Evolutionary conservation across 352 stramenopile genomes (phyloP).

Genomic region (Phytophthora hibernalis): DNA sequence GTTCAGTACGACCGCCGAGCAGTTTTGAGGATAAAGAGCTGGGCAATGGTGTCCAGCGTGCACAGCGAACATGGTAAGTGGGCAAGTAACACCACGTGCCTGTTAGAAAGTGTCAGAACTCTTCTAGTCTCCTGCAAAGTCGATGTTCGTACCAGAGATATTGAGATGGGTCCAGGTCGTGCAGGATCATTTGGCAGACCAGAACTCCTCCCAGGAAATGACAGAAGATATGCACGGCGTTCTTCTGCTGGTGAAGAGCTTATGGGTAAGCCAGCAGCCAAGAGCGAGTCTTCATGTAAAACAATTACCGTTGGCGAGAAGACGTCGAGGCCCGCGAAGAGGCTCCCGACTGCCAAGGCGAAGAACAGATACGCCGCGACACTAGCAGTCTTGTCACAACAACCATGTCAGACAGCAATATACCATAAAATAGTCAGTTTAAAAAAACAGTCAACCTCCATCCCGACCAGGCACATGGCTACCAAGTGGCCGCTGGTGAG

Average conservation of each 20-base stretch:
- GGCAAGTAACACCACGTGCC: conserved; percentile 44
- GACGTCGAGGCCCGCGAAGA: conserved; percentile 59
- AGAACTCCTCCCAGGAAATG: conserved; percentile 76
- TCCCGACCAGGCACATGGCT: conserved; percentile 49
- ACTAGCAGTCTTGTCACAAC: conserved; percentile 23
- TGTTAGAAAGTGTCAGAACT: conserved; percentile 8
- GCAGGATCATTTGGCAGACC: conserved; percentile 58
- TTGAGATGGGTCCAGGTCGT: conserved; percentile 37
- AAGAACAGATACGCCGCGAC: conserved; percentile 55
- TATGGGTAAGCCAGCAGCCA: conserved; percentile 1
- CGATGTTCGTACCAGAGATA: conserved; percentile 55
- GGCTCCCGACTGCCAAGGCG: conserved; percentile 36
- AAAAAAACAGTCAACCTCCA: conserved; percentile 8
- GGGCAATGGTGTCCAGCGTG: conserved; percentile 32
- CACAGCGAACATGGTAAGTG: conserved; percentile 47
- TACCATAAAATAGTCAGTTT: neutral
- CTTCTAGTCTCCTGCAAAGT: neutral
- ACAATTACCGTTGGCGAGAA: conserved; percentile 51
- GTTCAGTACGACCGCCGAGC: conserved; percentile 31
- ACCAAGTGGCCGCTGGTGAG: conserved; percentile 68
- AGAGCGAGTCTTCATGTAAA: neutral
- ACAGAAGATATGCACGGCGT: conserved; percentile 54
- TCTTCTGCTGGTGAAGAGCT: conserved; percentile 41
- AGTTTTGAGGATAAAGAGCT: conserved; percentile 43
- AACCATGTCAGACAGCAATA: conserved; percentile 3